These are phyloP conservation scores for Candida michaelii DNA, from an alignment of 805 yeast species.

Conservation along the genomic window DNA sequence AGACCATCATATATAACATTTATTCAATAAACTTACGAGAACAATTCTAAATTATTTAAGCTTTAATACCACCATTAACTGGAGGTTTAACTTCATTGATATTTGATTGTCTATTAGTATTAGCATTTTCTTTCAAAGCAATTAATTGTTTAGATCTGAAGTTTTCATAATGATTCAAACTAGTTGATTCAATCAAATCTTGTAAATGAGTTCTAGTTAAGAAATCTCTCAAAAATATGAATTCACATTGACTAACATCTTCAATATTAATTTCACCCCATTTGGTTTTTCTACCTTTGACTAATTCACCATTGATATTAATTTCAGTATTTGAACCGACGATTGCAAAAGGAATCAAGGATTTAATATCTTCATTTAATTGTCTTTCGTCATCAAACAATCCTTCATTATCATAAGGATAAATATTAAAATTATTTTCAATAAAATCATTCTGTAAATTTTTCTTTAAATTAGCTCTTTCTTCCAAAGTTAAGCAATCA, in stretches of 20 bases:
- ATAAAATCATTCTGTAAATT: conserved; percentile 74
- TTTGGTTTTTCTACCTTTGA: conserved; percentile 87
- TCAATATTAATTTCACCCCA: conserved; percentile 95
- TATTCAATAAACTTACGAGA: not conserved
- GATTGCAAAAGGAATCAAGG: conserved; percentile 86
- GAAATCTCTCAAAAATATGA: conserved; percentile 89
- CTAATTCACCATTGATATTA: conserved; percentile 71
- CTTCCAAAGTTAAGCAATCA: conserved; percentile 84
- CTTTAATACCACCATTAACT: conserved; percentile 3
- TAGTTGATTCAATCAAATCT: conserved; percentile 91
- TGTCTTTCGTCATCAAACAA: conserved; percentile 71
- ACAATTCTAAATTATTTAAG: not conserved
- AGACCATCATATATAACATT: not conserved
- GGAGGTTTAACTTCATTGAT: conserved; percentile 10
- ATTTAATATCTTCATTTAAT: conserved; percentile 69
- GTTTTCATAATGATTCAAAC: conserved; percentile 83
- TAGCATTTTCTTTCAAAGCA: conserved; percentile 82
- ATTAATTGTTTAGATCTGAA: conserved; percentile 93
- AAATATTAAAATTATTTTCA: conserved; percentile 70
- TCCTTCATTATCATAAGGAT: conserved; percentile 77
- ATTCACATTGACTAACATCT: conserved; percentile 94
- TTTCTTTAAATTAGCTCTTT: conserved; percentile 76
- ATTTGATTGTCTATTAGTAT: conserved; percentile 37
- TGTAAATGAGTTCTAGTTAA: conserved; percentile 93
- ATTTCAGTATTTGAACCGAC: conserved; percentile 86